These are phyloP conservation scores for Leucogyrophana mollusca DNA, from an alignment of 768 basidiomycete genomes.

Conservation along the genomic window DNA sequence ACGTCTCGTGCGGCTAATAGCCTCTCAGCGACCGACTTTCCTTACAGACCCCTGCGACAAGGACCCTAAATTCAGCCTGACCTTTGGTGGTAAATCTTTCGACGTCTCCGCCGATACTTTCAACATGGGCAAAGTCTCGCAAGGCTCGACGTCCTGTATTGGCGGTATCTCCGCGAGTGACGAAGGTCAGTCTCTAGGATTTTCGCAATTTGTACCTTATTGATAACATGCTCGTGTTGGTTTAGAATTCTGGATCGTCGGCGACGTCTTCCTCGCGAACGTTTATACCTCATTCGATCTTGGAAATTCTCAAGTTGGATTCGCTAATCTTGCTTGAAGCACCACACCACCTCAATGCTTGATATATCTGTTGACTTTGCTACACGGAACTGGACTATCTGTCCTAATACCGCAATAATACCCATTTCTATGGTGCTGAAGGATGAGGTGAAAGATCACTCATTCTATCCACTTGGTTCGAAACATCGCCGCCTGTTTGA, in stretches of 20 bases:
- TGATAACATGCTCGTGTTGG: background rate
- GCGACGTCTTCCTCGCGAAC: constrained; percentile 12
- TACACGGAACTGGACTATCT: too few relatives aligned
- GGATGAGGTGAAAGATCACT: too few relatives aligned
- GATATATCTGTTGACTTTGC: too few relatives aligned
- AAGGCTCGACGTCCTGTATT: constrained; percentile 6
- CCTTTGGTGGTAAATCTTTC: constrained; percentile 46
- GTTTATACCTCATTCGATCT: constrained; percentile 11
- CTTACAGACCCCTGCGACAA: constrained; percentile 40
- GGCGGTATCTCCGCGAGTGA: constrained; percentile 1
- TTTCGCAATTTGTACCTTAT: background rate
- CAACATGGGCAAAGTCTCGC: constrained; percentile 28
- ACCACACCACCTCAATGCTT: too few relatives aligned
- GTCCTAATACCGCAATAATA: too few relatives aligned
- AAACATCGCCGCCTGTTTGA: too few relatives aligned
- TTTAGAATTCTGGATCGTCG: constrained; percentile 11
- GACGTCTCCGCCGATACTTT: constrained; percentile 23
- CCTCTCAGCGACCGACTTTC: background rate
- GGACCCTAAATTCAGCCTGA: constrained; percentile 41
- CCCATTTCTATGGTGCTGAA: too few relatives aligned
- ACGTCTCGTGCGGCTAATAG: background rate
- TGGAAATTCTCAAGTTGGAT: constrained; percentile 13
- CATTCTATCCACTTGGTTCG: too few relatives aligned
- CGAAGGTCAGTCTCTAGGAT: too few relatives aligned
- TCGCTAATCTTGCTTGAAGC: too few relatives aligned